These are phyloP conservation scores for Ensete glaucum DNA, from an alignment of 176 grass and related monocot genomes.

Conservation along the genomic window DNA sequence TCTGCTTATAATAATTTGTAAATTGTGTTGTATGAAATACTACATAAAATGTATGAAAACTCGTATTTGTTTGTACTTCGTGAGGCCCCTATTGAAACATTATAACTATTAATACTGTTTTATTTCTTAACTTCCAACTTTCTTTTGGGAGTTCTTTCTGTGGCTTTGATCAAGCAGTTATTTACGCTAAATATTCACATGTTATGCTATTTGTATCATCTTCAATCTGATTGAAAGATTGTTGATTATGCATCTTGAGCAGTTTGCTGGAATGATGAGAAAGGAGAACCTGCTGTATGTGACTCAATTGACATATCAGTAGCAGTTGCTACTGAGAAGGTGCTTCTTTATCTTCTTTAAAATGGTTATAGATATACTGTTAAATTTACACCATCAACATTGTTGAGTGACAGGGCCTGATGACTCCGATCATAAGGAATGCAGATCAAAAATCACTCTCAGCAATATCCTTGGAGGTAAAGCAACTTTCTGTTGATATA, in stretches of 20 bases:
- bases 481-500: slow-evolving; percentile 1
- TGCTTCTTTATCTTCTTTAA: not conserved
- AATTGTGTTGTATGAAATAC: no score
- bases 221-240: not conserved
- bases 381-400: slow-evolving; percentile 18
- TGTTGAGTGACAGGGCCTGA: slow-evolving; percentile 59
- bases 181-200: not conserved
- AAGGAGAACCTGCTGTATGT: slow-evolving; percentile 59
- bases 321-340: slow-evolving; percentile 96
- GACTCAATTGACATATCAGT: slow-evolving; percentile 90
- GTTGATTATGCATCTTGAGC: slow-evolving; percentile 16
- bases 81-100: no score
- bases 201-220: not conserved
- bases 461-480: slow-evolving; percentile 91
- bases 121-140: not conserved
- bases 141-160: not conserved
- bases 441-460: slow-evolving; percentile 92
- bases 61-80: no score
- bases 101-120: not conserved
- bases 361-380: slow-evolving; percentile 17
- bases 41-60: no score
- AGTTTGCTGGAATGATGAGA: slow-evolving; percentile 75
- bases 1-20: no score
- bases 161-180: not conserved
- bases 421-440: slow-evolving; percentile 96